These are phyloP conservation scores for Calcarisporium arbuscula DNA, from an alignment of 2,329 filamentous ascomycete genomes.

Conservation along the genomic window DNA sequence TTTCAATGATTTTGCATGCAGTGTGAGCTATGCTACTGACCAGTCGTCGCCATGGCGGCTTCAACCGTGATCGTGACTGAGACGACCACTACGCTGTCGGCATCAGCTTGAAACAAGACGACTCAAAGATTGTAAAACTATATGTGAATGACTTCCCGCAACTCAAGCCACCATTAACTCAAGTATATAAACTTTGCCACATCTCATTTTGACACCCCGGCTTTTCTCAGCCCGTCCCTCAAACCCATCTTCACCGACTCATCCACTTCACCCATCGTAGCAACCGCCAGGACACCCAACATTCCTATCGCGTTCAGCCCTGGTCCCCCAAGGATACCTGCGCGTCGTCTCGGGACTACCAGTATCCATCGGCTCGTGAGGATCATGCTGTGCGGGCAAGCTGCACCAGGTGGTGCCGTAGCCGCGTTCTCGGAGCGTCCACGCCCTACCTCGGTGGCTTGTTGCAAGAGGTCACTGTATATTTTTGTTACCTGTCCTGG, in stretches of 20 bases:
- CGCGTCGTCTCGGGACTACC: constrained; percentile 36
- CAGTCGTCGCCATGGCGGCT: no score
- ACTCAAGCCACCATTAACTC: no score
- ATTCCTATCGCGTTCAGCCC: constrained; percentile 41
- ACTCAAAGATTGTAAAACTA: no score
- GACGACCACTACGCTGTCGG: no score
- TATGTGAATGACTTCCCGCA: no score
- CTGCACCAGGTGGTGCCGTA: constrained; percentile 7
- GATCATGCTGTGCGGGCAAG: constrained; percentile 34
- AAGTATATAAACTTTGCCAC: no score
- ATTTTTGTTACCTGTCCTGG: constrained; percentile 10
- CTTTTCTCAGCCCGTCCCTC: no score
- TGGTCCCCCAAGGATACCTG: constrained; percentile 22
- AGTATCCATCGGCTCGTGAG: constrained; percentile 37
- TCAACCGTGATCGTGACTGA: no score
- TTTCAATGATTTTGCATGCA: no score
- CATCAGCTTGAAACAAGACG: no score
- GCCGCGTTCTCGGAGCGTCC: constrained; percentile 3
- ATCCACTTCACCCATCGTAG: constrained; percentile 1
- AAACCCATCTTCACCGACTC: background rate
- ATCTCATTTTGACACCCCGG: no score
- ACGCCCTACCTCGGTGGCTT: constrained; percentile 3
- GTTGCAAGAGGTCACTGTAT: constrained; percentile 20
- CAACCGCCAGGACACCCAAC: constrained; percentile 31
- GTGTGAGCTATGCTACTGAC: no score